Evolutionary conservation across 2,329 filamentous ascomycete genomes (phyloP).

Genomic region (Pseudogymnoascus sp.): DNA sequence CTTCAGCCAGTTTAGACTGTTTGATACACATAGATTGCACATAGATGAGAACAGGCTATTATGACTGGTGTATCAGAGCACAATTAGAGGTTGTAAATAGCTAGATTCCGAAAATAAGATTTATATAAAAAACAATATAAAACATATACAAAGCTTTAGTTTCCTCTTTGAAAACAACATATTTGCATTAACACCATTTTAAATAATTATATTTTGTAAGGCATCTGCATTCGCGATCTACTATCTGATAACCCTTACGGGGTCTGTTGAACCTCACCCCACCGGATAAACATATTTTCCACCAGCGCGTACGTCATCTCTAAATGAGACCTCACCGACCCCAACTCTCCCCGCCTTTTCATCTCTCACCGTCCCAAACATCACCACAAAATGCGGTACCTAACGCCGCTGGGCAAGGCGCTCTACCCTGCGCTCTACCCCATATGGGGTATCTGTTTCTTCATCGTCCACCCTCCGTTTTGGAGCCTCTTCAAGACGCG

Average conservation of each 20-base stretch:
- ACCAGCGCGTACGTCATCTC: neutral
- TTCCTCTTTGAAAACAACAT: neutral
- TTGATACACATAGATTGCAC: neutral
- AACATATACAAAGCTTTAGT: neutral
- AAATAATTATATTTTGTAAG: neutral
- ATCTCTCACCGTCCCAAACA: neutral
- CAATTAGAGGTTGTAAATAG: neutral
- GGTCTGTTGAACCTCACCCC: neutral
- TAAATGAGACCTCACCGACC: neutral
- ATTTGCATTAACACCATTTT: neutral
- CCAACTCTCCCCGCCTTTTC: neutral
- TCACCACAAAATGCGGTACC: neutral
- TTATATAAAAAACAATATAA: neutral
- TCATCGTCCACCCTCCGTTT: constrained; percentile 67
- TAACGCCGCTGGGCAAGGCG: neutral
- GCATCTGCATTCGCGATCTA: neutral
- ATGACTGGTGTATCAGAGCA: neutral
- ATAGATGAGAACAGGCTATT: neutral
- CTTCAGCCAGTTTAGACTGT: neutral
- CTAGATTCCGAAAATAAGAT: neutral
- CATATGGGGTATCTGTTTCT: constrained; percentile 74
- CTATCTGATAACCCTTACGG: neutral
- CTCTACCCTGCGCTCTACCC: constrained; percentile 46
- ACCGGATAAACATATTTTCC: neutral
- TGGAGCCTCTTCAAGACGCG: constrained; percentile 75